phyloP scores from a whole-genome alignment of 805 yeast genomes.

The Nakazawaea ishiwadae region DNA sequence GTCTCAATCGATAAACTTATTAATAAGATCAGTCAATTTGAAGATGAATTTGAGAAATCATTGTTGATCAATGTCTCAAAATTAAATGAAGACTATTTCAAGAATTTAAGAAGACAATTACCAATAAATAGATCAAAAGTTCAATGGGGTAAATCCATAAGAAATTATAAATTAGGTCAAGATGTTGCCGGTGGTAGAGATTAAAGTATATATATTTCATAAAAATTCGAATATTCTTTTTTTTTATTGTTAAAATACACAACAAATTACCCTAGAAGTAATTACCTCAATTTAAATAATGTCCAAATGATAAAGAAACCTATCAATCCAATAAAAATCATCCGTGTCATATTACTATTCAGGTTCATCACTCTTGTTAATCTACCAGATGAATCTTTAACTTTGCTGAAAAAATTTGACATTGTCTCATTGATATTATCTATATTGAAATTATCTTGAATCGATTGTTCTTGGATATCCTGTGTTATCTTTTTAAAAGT shows the following conservation, averaged over 20 bases:
- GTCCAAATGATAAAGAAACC: slow-evolving; percentile 55
- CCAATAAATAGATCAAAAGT: slow-evolving; percentile 90
- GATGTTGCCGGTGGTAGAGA: slow-evolving; percentile 54
- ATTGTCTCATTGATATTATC: slow-evolving; percentile 46
- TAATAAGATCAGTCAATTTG: slow-evolving; percentile 48
- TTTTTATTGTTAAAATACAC: not conserved
- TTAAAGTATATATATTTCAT: not conserved
- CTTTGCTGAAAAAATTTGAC: slow-evolving; percentile 38
- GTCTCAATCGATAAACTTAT: slow-evolving; percentile 25
- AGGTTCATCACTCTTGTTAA: slow-evolving; percentile 51
- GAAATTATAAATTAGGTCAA: slow-evolving; percentile 81
- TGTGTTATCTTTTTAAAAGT: slow-evolving; percentile 60
- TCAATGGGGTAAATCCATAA: slow-evolving; percentile 93
- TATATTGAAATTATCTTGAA: slow-evolving; percentile 41
- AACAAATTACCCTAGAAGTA: not conserved
- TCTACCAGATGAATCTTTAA: slow-evolving; percentile 47
- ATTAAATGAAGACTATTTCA: slow-evolving; percentile 78
- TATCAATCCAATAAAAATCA: slow-evolving; percentile 52
- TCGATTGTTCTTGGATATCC: slow-evolving; percentile 63
- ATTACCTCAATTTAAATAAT: slow-evolving; percentile 41
- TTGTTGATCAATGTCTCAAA: slow-evolving; percentile 61
- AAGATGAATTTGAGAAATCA: slow-evolving; percentile 53
- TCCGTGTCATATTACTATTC: slow-evolving; percentile 56
- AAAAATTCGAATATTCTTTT: not conserved
- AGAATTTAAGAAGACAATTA: slow-evolving; percentile 79